Evolutionary conservation across 2,329 filamentous ascomycete genomes (phyloP), one percentile per base, ranked within the genome.

Genomic region (Moelleriella libera): DNA sequence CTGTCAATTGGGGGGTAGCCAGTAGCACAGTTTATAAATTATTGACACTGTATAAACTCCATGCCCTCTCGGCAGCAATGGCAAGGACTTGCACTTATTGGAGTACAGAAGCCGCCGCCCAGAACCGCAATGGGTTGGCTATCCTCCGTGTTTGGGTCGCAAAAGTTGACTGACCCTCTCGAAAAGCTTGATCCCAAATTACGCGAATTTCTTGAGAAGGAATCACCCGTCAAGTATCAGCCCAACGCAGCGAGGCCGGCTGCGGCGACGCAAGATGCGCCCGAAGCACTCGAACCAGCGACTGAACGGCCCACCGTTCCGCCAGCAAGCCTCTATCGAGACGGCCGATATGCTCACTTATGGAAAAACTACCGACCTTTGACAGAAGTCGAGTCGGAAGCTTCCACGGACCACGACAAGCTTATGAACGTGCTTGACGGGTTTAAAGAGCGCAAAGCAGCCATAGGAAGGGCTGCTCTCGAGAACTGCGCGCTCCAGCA

Each of bases 401-500:
- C 74, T 21, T 84, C 84, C 61, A 79, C 77, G 40, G 85, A 92
- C 56, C 80, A 88, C 58, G 88, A 95, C 60, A 84, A 85, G 62
- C 74, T 94, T 54, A 74, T 77, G 62, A 80, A 87, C 60, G 81
- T 97, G 48, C 70, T 96, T 46, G 83, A 90, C 47, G 82, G 80
- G 6, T 94, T 83, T 74, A 94, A 95, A 63, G 80, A 86, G 60
- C 81, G 88, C 51, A 87, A 85, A 61, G 76, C 78, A 34, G 75
- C 80, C 48, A 85, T 97, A 51, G 86, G 85, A 31, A 74, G 76
- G 41, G 85, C 88, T 1, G 89, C 90, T 8, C 72, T 95, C 59
- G 92, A 98, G 68, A 98, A 97, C 63, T 98, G 92, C 65, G 83
- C 88, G 1, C 64, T 89, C 51, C 87, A 94, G 62, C 88, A 96